Percentiles rank a stretch among this genome's conserved stretches.
Conservation (phyloP, 495 filamentous ascomycete species). For the Tuber melanosporum region DNA sequence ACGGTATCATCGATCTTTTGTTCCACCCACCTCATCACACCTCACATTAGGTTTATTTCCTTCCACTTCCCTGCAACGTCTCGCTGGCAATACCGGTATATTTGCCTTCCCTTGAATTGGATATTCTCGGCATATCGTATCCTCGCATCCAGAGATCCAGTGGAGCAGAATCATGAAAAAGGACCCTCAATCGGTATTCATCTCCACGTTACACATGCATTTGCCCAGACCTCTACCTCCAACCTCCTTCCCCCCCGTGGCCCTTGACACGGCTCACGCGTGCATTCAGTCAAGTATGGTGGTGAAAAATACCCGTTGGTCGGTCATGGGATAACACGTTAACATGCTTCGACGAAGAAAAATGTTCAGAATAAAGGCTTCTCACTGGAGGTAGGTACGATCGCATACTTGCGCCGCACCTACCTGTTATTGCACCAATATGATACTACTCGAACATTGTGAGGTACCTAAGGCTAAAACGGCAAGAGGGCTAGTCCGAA, state of each 20-base stretch:
- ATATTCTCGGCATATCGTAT: not conserved
- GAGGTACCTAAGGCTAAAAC: not conserved
- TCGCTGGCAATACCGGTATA: not conserved
- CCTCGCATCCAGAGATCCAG: not conserved
- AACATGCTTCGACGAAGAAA: not conserved
- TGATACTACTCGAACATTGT: not conserved
- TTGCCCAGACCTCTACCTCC: not conserved
- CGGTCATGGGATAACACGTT: not conserved
- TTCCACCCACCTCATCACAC: not conserved
- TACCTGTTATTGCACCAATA: too few relatives aligned
- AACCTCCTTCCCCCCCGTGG: constrained; percentile 1
- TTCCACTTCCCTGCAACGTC: constrained; percentile 1
- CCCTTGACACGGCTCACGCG: not conserved
- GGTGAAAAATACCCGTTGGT: constrained; percentile 1
- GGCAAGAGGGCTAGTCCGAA: not conserved
- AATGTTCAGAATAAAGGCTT: not conserved
- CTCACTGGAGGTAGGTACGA: not conserved
- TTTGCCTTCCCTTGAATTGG: not conserved
- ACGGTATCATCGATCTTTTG: not conserved
- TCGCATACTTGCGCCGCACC: not conserved
- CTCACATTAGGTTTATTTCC: not conserved
- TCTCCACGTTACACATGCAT: not conserved
- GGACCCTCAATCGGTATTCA: not conserved
- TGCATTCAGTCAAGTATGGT: not conserved
- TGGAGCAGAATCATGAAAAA: not conserved